phyloP scores from a whole-genome alignment of 2,329 filamentous ascomycete species.

The Remersonia thermophila region DNA sequence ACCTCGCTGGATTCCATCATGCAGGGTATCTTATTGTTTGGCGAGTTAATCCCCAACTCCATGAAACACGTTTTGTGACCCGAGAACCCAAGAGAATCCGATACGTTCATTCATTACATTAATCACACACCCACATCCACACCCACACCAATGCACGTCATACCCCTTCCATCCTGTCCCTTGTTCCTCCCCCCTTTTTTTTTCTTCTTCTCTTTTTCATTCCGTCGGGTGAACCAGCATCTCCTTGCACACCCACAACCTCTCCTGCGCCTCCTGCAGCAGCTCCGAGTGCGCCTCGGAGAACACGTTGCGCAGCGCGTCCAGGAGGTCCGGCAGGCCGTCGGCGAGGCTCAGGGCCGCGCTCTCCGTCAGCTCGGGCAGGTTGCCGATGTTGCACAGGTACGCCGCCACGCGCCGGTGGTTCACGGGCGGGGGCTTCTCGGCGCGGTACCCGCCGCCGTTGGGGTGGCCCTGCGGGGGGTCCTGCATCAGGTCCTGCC shows the following conservation, averaged over 20 bases:
- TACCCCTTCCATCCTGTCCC: no score
- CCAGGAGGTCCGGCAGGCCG: slow-evolving; percentile 33
- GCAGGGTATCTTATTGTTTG: no score
- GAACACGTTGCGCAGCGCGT: slow-evolving; percentile 31
- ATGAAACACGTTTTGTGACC: no score
- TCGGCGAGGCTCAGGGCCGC: slow-evolving; percentile 54
- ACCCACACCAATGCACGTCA: no score
- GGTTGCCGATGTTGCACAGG: slow-evolving; percentile 51
- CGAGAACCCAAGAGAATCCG: no score
- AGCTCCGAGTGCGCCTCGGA: slow-evolving; percentile 48
- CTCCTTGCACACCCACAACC: slow-evolving; percentile 59
- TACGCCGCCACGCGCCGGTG: slow-evolving; percentile 30
- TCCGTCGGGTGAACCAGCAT: slow-evolving; percentile 17
- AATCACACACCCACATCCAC: no score
- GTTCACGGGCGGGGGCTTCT: slow-evolving; percentile 14
- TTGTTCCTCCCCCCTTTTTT: no score
- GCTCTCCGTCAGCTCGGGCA: slow-evolving; percentile 57
- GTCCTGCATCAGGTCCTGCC: slow-evolving; percentile 33
- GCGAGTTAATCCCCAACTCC: no score
- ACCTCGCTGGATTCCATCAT: no score
- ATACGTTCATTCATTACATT: no score
- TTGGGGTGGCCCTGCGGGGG: slow-evolving; percentile 29
- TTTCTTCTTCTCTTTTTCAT: no score
- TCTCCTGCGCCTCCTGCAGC: slow-evolving; percentile 60
- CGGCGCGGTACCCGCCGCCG: slow-evolving; percentile 40